These are phyloP conservation scores for Lanmaoa rubissima DNA, from an alignment of 768 basidiomycete genomes.

Conservation along the genomic window DNA sequence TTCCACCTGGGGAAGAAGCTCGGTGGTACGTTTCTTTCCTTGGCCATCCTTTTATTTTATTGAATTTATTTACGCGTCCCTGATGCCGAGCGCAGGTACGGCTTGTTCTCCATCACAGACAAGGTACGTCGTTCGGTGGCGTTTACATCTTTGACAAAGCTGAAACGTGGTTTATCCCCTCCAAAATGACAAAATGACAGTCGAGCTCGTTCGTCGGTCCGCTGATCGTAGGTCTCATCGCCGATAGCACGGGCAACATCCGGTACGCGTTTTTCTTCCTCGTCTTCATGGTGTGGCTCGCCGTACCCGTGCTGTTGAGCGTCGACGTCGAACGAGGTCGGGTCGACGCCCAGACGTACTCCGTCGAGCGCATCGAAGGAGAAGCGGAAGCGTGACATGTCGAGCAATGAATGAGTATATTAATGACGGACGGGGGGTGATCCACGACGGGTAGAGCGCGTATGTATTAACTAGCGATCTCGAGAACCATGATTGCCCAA, in stretches of 20 bases:
- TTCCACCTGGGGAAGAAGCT: constrained; percentile 87
- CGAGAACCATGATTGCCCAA: too few relatives aligned
- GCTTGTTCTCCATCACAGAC: constrained; percentile 87
- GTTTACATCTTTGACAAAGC: not conserved
- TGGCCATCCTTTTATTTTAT: too few relatives aligned
- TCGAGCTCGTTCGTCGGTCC: constrained; percentile 93
- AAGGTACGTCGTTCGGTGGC: constrained; percentile 47
- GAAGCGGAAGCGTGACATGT: not conserved
- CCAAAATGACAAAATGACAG: constrained; percentile 36
- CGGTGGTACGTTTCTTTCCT: constrained; percentile 56
- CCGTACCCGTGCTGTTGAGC: constrained; percentile 69
- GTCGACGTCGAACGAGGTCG: constrained; percentile 71
- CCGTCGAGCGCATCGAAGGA: constrained; percentile 3
- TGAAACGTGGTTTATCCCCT: not conserved
- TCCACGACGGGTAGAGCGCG: too few relatives aligned
- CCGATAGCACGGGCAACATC: constrained; percentile 88
- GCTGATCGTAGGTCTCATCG: constrained; percentile 81
- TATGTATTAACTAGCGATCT: too few relatives aligned
- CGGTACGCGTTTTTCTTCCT: constrained; percentile 91
- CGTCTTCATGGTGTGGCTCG: constrained; percentile 73
- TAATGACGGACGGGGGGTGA: too few relatives aligned
- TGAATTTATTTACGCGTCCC: not conserved
- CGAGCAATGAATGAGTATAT: too few relatives aligned
- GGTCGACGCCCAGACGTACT: constrained; percentile 44
- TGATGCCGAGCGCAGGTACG: constrained; percentile 42